Evolutionary conservation across 2,329 filamentous ascomycete species (phyloP), one percentile per base, ranked within the genome.

Genomic region (Fusarium liriodendri): DNA sequence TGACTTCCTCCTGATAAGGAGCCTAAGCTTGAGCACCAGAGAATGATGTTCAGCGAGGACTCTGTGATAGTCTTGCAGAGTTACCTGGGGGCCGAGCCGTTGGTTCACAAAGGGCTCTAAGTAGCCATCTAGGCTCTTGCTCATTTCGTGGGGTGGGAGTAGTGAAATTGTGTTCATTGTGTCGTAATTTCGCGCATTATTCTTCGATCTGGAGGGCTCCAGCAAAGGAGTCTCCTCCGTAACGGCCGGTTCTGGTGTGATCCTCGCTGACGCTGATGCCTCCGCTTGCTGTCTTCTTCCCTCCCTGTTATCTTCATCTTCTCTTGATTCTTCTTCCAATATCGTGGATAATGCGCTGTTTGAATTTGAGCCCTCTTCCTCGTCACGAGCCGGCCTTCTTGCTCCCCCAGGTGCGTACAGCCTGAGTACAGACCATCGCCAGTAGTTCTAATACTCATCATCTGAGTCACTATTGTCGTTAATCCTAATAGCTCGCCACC

Each of bases 381-480:
- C n/a, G n/a, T 22, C 18, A 29, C 35, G 45, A 18, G 45, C 27
- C 6, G 59, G 50, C 22, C 42, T 62, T 50, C 33, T 42, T 45
- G 40, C 40, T 33, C 20, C 57, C 37, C 25, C 13, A 52, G 54
- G 25, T 29, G 6, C 37, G 35, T 16, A 62, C 13, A 29, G 33
- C 42, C 25, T 59, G 50, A 29, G 42, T 57, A 40, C 40, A 29
- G 58, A 60, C 33, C 60, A 64, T 58, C 58, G 63, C 54, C 27
- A 57, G 18, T 32, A 64, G 67, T 60, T 61, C 74, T 85, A 86
- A 55, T 84, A 85, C n/a, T 88, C 87, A 60, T 94, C 92, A 62
- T 95, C 93, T 35, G 91, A 93, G 79, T 96, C 94, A 73, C 92
- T 93, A 45, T 86, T 83, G 55, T 96, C 93, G 74, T 97, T 93